Conservation (phyloP, 306 rosid genomes). For the Dicorynia guianensis region DNA sequence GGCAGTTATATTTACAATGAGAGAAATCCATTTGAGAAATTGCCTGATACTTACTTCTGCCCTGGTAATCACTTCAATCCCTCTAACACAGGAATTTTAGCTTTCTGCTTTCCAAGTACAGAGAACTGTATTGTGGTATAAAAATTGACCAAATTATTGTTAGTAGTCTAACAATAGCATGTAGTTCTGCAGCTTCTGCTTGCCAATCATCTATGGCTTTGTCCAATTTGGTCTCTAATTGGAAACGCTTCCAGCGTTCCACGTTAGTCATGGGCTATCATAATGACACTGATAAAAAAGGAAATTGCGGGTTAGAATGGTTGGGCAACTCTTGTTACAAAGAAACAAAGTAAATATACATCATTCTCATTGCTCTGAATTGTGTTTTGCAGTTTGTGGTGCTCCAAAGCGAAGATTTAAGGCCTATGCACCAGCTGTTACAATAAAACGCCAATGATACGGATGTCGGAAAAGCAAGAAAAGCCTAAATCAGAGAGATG, state of each 20-base stretch:
- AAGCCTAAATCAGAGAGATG: conserved; percentile 67
- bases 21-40: conserved; percentile 80
- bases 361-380: conserved; percentile 12
- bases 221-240: neutral
- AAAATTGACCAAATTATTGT: conserved; percentile 10
- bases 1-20: conserved; percentile 88
- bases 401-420: conserved; percentile 87
- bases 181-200: neutral
- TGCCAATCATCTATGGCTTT: neutral
- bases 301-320: conserved; percentile 21
- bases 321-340: conserved; percentile 2
- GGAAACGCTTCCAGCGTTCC: neutral
- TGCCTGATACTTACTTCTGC: conserved; percentile 81
- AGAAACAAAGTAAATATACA: conserved; percentile 1
- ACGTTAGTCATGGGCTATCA: neutral
- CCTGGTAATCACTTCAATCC: conserved; percentile 60
- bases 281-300: neutral
- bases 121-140: neutral
- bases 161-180: neutral
- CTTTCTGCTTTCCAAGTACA: conserved; percentile 20
- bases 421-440: conserved; percentile 62
- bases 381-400: conserved; percentile 70
- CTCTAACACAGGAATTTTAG: neutral
- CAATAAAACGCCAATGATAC: conserved; percentile 54
- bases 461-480: conserved; percentile 61